Evolutionary conservation across 768 basidiomycete species (phyloP), one percentile per base, ranked within the genome.

Genomic region (Antrodiella citrinella): DNA sequence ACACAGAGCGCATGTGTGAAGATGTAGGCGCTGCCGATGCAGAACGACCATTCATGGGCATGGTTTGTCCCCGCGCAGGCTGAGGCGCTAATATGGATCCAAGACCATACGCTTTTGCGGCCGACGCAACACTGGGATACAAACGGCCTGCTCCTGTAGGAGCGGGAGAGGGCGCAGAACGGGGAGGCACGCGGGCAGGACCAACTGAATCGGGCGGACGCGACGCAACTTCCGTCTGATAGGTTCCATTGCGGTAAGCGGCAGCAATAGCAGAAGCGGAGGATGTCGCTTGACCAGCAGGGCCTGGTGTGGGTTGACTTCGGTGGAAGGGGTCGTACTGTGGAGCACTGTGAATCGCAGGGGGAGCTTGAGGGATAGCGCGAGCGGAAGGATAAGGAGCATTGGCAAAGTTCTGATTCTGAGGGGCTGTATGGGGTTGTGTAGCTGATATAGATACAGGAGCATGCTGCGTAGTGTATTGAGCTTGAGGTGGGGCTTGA

Each of bases 161-260:
- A 4, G 57, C 60, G 3, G 59, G 59, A 1, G 62, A 62, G 2
- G 61, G 52, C 2, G 58, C 61, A 5, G 58, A 43, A 5, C 62
- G 60, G 38, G 57, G 57, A 3, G 62, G 62, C 0, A 54, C 51
- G 2, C 59, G 60, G 44, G 48, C 24, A 24, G 47, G 2, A 45
- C 48, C 25, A 43, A 40, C 21, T 47, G 50, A 38, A 19, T 54
- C 52, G 11, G 49, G 56, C 3, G 54, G 7, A 15, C 55, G 55
- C 4, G 24, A 20, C 4, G 25, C 5, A 5, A 23, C 40, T 1
- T 57, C 55, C 19, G 52, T 18, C 9, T 26, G 44, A 24, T 50
- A 52, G 39, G 35, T 10, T n/a, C 55, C 51, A 40, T 45, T 50
- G 11, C 52, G 44, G 35, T 53, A 57, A 11, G 55, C 55, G 4